Evolutionary conservation across 1,284 basidiomycete genomes (phyloP).

Genomic region (Melampsora larici-populina): DNA sequence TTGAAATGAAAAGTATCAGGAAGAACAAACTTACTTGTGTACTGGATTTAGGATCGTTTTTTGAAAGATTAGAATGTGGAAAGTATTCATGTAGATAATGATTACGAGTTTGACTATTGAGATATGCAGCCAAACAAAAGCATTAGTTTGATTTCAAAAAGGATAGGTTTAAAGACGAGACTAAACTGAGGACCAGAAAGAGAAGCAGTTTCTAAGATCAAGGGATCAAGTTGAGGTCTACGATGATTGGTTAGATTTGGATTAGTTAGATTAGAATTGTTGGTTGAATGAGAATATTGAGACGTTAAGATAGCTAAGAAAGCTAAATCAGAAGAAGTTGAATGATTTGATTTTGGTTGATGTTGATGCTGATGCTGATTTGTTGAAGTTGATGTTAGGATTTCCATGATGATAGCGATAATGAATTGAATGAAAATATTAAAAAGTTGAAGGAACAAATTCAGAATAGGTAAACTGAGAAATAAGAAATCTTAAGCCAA

Average conservation of each 20-base stretch:
- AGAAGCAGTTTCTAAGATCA: slow-evolving; percentile 50
- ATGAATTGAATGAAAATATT: too few relatives aligned
- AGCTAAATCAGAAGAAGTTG: not conserved
- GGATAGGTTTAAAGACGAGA: not conserved
- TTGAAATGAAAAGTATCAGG: slow-evolving; percentile 20
- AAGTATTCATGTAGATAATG: slow-evolving; percentile 51
- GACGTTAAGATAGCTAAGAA: not conserved
- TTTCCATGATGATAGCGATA: too few relatives aligned
- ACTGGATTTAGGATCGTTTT: not conserved
- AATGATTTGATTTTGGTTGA: too few relatives aligned
- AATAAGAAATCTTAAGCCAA: too few relatives aligned
- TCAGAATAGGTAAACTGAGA: too few relatives aligned
- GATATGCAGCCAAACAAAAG: not conserved
- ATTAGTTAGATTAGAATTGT: not conserved
- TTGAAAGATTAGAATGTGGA: slow-evolving; percentile 39
- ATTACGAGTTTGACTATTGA: slow-evolving; percentile 49
- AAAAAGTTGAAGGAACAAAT: too few relatives aligned
- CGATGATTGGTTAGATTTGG: slow-evolving; percentile 10
- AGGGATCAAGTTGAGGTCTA: slow-evolving; percentile 48
- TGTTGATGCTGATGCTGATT: too few relatives aligned
- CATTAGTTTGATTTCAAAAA: not conserved
- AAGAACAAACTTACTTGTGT: not conserved
- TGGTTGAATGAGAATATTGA: not conserved
- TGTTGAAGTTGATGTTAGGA: too few relatives aligned
- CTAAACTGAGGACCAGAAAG: slow-evolving; percentile 48